Percentiles rank a stretch among this genome's conserved stretches.
Conservation (phyloP, 306 rosid genomes). For the Malus fusca region DNA sequence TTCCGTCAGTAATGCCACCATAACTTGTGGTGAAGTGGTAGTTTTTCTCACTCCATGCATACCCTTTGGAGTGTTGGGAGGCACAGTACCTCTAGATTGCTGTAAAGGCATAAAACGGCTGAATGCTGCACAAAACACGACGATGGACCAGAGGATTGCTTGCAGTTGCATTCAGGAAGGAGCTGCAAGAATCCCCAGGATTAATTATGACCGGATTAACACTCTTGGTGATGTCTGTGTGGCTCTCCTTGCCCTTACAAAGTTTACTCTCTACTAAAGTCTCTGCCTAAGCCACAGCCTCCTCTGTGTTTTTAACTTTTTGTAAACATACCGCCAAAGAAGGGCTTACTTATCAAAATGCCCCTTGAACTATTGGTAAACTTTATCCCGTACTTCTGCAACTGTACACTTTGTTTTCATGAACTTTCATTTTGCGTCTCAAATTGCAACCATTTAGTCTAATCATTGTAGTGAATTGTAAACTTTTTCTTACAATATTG, state of each 20-base stretch:
- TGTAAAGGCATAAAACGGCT: constrained; percentile 43
- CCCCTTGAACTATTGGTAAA: not conserved
- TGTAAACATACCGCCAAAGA: not conserved
- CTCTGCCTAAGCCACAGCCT: constrained; percentile 21
- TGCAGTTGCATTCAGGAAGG: constrained; percentile 44
- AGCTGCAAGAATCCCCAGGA: constrained; percentile 34
- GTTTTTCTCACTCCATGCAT: constrained; percentile 52
- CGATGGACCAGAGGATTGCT: constrained; percentile 34
- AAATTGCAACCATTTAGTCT: too few species aligned
- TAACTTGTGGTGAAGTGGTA: constrained; percentile 42
- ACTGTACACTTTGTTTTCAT: not conserved
- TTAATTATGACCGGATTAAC: constrained; percentile 35
- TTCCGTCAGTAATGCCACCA: constrained; percentile 4
- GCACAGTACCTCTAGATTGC: constrained; percentile 34
- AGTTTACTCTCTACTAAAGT: constrained; percentile 64
- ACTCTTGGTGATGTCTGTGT: constrained; percentile 20
- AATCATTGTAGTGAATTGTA: not conserved
- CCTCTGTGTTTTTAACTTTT: not conserved
- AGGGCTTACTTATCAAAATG: not conserved
- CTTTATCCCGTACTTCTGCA: too few species aligned
- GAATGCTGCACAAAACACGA: constrained; percentile 31
- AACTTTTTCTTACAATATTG: not conserved
- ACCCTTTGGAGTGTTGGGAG: constrained; percentile 45
- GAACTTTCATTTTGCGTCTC: not conserved
- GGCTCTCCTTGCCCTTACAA: constrained; percentile 45